Base-by-base conservation (phyloP, 805 yeast species). In the Wickerhamiella kurtzmanii region DNA sequence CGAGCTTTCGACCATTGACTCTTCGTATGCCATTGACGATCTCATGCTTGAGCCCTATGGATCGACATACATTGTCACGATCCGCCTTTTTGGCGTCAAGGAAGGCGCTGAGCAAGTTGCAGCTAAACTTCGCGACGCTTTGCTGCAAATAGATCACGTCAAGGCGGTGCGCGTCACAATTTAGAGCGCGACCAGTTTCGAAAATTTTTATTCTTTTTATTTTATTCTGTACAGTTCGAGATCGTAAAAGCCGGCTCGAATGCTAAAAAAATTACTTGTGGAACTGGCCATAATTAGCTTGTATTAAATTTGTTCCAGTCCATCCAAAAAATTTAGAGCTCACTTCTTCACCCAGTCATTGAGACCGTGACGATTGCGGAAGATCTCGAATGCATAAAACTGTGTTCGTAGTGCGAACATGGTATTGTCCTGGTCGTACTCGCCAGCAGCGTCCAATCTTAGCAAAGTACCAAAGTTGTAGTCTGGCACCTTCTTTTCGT, bases 391-490 rank as follows among this genome's bases (percentile, higher is more conserved):
- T 47, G 96, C 96, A 59, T 88, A 83, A 63, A 92, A 92, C 68
- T 92, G 97, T 61, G 89, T 77, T 69, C 97, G 80, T 49, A 89
- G 92, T 4, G 64, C 95, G 57, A 92, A 89, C 45, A 87, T 82
- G 41, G 97, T 84, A 49, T 81, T 78, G 41, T 78, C 76, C 67
- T 89, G 85, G 43, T 76, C 75, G 65, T 92, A 92, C 64, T 85
- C 96, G 25, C 71, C 80, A 42, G 67, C 63, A 35, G 82, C 64
- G 53, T 76, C 78, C n/a, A 76, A 67, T 71, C 99, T 80, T 58
- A 92, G 70, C 56, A 92, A 70, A 16, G 97, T 88, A 53, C 99
- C 99, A 63, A 92, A 92, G 68, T 92, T 92, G 69, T 75, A 92
- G 66, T 92, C 97, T 52, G 82, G 92, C 49, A 92, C 74, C 46